These are phyloP conservation scores for Camellia oleifera DNA, from an alignment of 179 eudicot genomes.

Conservation along the genomic window DNA sequence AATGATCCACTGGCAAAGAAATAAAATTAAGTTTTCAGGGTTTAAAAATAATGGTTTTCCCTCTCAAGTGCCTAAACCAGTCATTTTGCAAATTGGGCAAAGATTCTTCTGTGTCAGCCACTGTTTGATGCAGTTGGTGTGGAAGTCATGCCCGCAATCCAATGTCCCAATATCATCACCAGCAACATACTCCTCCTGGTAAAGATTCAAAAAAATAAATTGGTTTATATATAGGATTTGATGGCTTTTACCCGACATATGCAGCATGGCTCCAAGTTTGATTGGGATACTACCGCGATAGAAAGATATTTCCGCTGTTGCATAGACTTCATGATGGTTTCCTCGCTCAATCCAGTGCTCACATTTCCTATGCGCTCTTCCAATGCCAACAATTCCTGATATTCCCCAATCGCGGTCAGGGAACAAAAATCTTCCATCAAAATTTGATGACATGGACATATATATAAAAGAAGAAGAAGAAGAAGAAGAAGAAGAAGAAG, in stretches of 20 bases:
- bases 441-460: no score
- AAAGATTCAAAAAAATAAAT: not conserved
- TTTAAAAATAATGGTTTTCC: not conserved
- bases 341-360: no score
- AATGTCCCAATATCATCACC: slow-evolving; percentile 45
- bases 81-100: slow-evolving; percentile 53
- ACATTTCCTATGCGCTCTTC: no score
- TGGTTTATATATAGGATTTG: no score
- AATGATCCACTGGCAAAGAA: slow-evolving; percentile 4
- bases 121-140: slow-evolving; percentile 44
- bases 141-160: slow-evolving; percentile 54
- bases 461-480: not conserved
- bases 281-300: slow-evolving; percentile 12
- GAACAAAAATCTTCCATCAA: no score
- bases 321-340: no score
- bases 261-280: slow-evolving; percentile 44
- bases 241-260: slow-evolving; percentile 40
- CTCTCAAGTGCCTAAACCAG: slow-evolving; percentile 35
- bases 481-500: not conserved
- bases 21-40: not conserved
- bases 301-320: slow-evolving; percentile 17
- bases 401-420: no score
- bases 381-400: no score
- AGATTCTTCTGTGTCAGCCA: slow-evolving; percentile 47
- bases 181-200: slow-evolving; percentile 42